Base-by-base conservation (phyloP, 768 basidiomycete genomes). In the Hericium rajendrae region DNA sequence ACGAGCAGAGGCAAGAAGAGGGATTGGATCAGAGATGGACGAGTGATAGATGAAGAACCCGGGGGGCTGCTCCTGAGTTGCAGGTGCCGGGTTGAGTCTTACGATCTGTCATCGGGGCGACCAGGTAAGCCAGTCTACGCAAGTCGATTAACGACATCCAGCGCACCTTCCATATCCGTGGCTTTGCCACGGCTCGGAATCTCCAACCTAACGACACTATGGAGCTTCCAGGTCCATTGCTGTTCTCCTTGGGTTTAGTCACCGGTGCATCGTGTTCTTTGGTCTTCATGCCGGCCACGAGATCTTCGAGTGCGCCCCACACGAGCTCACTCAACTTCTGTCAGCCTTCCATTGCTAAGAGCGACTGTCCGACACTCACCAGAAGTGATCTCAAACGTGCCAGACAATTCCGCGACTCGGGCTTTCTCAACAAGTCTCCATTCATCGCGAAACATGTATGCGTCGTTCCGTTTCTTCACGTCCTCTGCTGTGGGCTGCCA, bases 211-310 rank as follows among this genome's bases (percentile, higher is more conserved):
- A 9, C 55, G 57, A 52, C 12, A 38, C 57, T 48, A 46, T 12
- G 38, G 1, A 40, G n/a, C 26, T 37, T 12, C 48, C 12, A 12
- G 40, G 39, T 11, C 15, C 28, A 37, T 1, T 2, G 18, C 18
- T 22, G 24, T 55, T 50, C 12, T 26, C 22, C 37, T 37, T 39
- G 3, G 28, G n/a, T 10, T 38, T 13, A 4, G 20, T 16, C 4
- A 22, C 18, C 26, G 50, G 50, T 4, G 20, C 37, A 13, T 61
- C 62, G 22, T 58, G 59, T n/a, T 32, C 12, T 1, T 9, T 22
- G 16, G 55, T 61, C 26, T 62, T 62, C 59, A 61, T 62, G 2
- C 60, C 62, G 2, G 59, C 20, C 38, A 62, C 57, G 13, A 62
- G 51, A 0, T 53, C 60, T 9, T 53, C 39, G 4, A 62, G 32